phyloP scores from a whole-genome alignment of 2,329 filamentous ascomycete genomes.

The Zymoseptoria tritici region DNA sequence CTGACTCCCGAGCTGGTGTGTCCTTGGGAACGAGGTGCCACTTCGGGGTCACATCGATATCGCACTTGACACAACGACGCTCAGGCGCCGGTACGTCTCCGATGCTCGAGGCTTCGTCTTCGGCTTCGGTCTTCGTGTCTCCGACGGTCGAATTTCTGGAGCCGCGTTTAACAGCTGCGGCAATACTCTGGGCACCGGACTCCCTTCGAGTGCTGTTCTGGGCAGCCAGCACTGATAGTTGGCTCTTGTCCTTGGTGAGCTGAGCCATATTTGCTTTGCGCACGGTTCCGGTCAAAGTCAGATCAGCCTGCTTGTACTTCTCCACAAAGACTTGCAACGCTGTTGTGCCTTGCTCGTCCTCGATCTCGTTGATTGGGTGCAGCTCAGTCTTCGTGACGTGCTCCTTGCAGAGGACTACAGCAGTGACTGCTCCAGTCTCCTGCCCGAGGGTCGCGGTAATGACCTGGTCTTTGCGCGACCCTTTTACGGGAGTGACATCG shows the following conservation, averaged over 20 bases:
- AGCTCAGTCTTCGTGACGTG: conserved; percentile 64
- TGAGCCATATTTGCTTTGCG: conserved; percentile 77
- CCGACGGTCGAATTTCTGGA: conserved; percentile 27
- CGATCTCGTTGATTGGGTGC: conserved; percentile 70
- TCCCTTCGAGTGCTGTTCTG: conserved; percentile 34
- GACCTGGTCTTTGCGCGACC: conserved; percentile 72
- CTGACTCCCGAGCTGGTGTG: background rate
- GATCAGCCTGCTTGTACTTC: conserved; percentile 90
- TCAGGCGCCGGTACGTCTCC: conserved; percentile 23
- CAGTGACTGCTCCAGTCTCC: conserved; percentile 76
- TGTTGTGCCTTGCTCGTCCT: conserved; percentile 63
- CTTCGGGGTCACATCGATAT: conserved; percentile 63
- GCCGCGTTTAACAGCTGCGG: conserved; percentile 26
- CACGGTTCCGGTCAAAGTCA: conserved; percentile 81
- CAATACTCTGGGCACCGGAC: conserved; percentile 28
- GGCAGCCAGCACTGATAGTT: conserved; percentile 23
- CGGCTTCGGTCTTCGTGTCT: conserved; percentile 23
- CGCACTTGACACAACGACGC: conserved; percentile 38
- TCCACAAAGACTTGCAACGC: conserved; percentile 80
- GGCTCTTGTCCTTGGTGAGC: conserved; percentile 48
- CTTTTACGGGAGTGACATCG: conserved; percentile 83
- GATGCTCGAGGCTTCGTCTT: conserved; percentile 22
- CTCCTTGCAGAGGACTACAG: conserved; percentile 85
- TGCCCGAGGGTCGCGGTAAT: conserved; percentile 72
- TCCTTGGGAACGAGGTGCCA: conserved; percentile 33